phyloP scores from a whole-genome alignment of 257 asterid species.

The Solanum gandarillasii region DNA sequence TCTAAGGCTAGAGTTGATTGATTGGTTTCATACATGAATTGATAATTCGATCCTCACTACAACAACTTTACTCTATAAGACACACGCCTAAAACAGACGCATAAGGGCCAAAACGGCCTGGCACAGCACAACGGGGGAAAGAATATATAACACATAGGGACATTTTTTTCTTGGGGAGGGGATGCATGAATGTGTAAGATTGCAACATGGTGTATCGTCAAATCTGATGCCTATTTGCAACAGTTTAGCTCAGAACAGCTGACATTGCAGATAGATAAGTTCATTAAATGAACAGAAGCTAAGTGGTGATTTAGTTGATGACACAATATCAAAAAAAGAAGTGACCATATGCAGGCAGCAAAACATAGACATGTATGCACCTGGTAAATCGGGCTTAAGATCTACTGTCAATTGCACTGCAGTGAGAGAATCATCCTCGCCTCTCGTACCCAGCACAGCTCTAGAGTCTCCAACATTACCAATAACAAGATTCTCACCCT shows the following conservation, averaged over 20 bases:
- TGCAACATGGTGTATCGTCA: not conserved
- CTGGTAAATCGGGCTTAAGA: constrained; percentile 72
- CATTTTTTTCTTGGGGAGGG: not conserved
- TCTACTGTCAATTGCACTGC: constrained; percentile 72
- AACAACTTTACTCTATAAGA: not conserved
- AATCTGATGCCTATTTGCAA: not conserved
- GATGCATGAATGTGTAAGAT: not conserved
- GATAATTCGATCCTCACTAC: not conserved
- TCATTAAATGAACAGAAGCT: not conserved
- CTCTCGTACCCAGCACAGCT: constrained; percentile 60
- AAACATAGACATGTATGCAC: constrained; percentile 14
- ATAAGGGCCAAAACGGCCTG: not conserved
- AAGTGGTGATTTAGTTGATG: not conserved
- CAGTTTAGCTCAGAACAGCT: not conserved
- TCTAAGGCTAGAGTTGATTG: not conserved
- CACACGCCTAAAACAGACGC: not conserved
- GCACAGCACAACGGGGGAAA: not conserved
- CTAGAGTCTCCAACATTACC: constrained; percentile 76
- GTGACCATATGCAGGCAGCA: not conserved
- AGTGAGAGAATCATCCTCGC: constrained; percentile 27
- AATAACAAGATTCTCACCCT: constrained; percentile 63
- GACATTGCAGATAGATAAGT: not conserved
- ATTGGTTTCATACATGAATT: not conserved
- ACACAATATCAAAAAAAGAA: not conserved
- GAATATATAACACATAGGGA: not conserved